Evolutionary conservation across 2,329 filamentous ascomycete species (phyloP).

Genomic region (Amauroascus niger): DNA sequence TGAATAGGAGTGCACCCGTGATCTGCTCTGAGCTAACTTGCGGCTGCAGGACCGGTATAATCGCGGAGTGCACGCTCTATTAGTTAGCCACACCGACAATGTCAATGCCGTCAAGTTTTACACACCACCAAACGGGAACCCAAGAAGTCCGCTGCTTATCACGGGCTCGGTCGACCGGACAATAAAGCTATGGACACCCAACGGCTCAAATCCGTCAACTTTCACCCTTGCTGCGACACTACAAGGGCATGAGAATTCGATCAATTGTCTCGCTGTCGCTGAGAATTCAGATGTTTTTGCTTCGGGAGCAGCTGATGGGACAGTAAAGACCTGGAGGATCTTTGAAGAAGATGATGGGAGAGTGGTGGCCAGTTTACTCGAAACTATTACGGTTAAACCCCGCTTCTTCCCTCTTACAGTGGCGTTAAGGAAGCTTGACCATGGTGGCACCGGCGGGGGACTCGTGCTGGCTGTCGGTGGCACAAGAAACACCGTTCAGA

Average conservation of each 20-base stretch:
- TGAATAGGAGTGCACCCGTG: slow-evolving; percentile 26
- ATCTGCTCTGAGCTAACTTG: background rate
- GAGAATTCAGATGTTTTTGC: slow-evolving; percentile 43
- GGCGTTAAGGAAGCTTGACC: slow-evolving; percentile 54
- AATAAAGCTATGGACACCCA: slow-evolving; percentile 52
- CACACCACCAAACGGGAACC: slow-evolving; percentile 39
- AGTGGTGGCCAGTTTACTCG: slow-evolving; percentile 44
- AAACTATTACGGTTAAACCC: slow-evolving; percentile 63
- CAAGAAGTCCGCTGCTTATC: slow-evolving; percentile 48
- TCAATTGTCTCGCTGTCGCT: slow-evolving; percentile 54
- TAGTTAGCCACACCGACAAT: slow-evolving; percentile 65
- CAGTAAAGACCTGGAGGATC: slow-evolving; percentile 56
- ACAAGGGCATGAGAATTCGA: slow-evolving; percentile 58
- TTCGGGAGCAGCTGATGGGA: slow-evolving; percentile 55
- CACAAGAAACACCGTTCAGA: slow-evolving; percentile 70
- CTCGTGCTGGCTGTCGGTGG: slow-evolving; percentile 73
- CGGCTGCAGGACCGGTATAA: slow-evolving; percentile 33
- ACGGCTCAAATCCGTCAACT: slow-evolving; percentile 18
- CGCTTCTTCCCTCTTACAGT: slow-evolving; percentile 74
- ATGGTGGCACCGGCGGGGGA: slow-evolving; percentile 26
- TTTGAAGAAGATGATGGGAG: slow-evolving; percentile 35
- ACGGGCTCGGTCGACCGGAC: slow-evolving; percentile 74
- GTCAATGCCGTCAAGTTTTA: slow-evolving; percentile 81
- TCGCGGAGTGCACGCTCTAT: slow-evolving; percentile 54
- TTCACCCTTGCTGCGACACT: slow-evolving; percentile 44